Evolutionary conservation across 2,329 filamentous ascomycete species (phyloP).

Genomic region (Monosporascus sp.): DNA sequence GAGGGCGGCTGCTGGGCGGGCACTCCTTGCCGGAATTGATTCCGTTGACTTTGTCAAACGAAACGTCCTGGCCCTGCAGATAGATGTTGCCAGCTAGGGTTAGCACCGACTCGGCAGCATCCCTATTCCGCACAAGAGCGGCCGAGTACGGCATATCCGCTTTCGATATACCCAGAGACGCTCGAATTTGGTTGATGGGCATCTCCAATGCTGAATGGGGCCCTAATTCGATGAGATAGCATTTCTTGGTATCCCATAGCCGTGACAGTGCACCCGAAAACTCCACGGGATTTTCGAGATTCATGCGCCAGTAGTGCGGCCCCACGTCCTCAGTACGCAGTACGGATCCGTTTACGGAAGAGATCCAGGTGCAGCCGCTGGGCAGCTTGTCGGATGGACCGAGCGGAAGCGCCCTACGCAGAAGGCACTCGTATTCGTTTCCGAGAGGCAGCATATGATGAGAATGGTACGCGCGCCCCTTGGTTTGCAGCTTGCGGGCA

Average conservation of each 20-base stretch:
- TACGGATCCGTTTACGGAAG: neutral
- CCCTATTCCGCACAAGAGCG: neutral
- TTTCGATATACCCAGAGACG: neutral
- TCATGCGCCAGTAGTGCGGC: neutral
- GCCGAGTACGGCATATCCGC: conserved; percentile 1
- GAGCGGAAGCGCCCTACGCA: neutral
- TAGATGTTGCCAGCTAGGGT: neutral
- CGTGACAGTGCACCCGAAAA: neutral
- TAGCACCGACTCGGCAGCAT: neutral
- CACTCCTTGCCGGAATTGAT: neutral
- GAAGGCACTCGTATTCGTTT: neutral
- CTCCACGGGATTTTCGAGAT: neutral
- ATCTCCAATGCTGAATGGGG: conserved; percentile 3
- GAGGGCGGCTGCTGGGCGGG: neutral
- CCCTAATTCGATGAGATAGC: neutral
- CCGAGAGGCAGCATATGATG: neutral
- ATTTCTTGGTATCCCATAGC: neutral
- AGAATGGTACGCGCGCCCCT: neutral
- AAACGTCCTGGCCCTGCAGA: neutral
- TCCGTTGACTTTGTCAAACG: neutral
- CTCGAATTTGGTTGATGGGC: neutral
- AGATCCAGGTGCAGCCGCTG: neutral
- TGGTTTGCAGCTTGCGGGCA: neutral
- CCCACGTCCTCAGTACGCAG: neutral
- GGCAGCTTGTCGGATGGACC: neutral